These are phyloP conservation scores for Colletotrichum higginsianum DNA, from an alignment of 2,329 filamentous ascomycete genomes.

Conservation along the genomic window DNA sequence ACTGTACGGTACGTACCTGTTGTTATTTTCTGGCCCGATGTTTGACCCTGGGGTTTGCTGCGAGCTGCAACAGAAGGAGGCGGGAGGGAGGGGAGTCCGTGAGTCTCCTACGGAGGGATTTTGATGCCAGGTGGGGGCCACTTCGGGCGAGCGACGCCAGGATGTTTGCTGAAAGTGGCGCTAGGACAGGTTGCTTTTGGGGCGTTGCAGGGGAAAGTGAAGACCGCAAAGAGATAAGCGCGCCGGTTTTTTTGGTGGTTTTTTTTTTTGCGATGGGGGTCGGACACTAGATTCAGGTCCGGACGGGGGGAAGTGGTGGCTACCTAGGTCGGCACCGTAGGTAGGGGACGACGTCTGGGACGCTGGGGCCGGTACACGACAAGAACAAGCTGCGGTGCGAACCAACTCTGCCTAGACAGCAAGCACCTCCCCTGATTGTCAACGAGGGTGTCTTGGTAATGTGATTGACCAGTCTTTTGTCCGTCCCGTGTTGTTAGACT, in stretches of 20 bases:
- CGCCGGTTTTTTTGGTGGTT: constrained; percentile 4
- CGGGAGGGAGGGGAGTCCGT: constrained; percentile 33
- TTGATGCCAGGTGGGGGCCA: constrained; percentile 27
- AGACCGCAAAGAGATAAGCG: constrained; percentile 29
- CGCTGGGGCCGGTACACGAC: neutral
- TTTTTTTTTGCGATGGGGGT: constrained; percentile 6
- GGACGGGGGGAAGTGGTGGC: constrained; percentile 21
- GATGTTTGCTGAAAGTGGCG: constrained; percentile 32
- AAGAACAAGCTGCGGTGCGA: neutral
- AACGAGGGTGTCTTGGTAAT: constrained; percentile 32
- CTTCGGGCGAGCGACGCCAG: constrained; percentile 41
- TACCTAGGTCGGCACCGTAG: neutral
- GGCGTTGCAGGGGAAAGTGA: constrained; percentile 22
- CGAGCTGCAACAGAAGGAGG: constrained; percentile 39
- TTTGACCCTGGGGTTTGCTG: constrained; percentile 31
- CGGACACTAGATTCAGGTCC: constrained; percentile 11
- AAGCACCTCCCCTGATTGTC: constrained; percentile 31
- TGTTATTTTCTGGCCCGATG: constrained; percentile 23
- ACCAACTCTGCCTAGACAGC: constrained; percentile 27
- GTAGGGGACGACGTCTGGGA: neutral
- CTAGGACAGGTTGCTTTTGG: constrained; percentile 22
- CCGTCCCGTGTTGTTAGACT: constrained; percentile 23
- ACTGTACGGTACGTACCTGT: constrained; percentile 29
- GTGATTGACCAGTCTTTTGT: constrained; percentile 36
- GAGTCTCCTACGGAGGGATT: constrained; percentile 24